Percentiles rank a stretch among this genome's conserved stretches.
Conservation (phyloP, 2,329 filamentous ascomycete species). For the Zymoseptoria ardabiliae region DNA sequence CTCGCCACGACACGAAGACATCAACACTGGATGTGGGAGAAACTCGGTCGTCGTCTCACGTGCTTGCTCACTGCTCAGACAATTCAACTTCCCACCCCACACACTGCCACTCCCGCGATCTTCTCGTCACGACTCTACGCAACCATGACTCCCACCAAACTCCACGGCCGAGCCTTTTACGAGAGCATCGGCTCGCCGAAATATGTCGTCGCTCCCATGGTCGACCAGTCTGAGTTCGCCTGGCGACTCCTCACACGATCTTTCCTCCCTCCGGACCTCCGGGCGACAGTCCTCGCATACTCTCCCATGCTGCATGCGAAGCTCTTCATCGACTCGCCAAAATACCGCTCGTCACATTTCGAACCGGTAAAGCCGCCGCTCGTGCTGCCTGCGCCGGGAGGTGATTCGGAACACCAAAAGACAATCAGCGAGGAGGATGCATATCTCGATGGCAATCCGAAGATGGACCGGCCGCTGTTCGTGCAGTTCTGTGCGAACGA, state of each 20-base stretch:
- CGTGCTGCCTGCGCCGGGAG: constrained; percentile 14
- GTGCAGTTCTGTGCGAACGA: constrained; percentile 96
- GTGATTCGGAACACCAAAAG: constrained; percentile 17
- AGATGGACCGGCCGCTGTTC: constrained; percentile 78
- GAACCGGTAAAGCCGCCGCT: constrained; percentile 50
- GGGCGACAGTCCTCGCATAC: constrained; percentile 70
- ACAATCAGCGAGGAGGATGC: constrained; percentile 27
- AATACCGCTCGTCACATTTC: constrained; percentile 75
- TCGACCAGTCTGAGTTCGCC: constrained; percentile 96
- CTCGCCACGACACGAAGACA: neutral
- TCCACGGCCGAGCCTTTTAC: constrained; percentile 75
- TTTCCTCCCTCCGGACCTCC: constrained; percentile 60
- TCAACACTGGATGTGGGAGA: neutral
- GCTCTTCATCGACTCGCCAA: constrained; percentile 68
- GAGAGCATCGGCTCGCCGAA: constrained; percentile 90
- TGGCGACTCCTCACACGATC: constrained; percentile 96
- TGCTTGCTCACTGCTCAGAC: neutral
- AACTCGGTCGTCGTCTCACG: neutral
- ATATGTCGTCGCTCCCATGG: constrained; percentile 90
- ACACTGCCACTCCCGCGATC: neutral
- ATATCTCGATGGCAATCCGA: constrained; percentile 80
- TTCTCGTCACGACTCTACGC: neutral
- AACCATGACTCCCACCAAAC: constrained; percentile 25
- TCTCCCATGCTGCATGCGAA: constrained; percentile 95
- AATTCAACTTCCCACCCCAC: neutral